These are phyloP conservation scores for Boletus subparvulus DNA, from an alignment of 768 basidiomycete species.

Conservation along the genomic window DNA sequence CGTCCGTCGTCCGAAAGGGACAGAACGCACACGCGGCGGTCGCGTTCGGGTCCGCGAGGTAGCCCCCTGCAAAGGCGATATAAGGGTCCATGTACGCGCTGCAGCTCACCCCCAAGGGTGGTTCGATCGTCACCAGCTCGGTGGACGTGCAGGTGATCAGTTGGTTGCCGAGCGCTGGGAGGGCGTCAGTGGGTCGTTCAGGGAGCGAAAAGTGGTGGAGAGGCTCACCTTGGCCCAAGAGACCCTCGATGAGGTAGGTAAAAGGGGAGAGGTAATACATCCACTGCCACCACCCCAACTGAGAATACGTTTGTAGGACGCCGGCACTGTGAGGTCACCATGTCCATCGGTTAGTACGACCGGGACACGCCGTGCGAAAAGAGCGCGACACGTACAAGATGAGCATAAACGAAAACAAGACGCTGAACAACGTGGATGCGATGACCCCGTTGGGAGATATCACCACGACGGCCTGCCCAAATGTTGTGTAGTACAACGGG, in stretches of 20 bases:
- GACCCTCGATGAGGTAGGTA: conserved; percentile 51
- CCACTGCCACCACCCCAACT: conserved; percentile 35
- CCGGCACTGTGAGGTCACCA: conserved; percentile 37
- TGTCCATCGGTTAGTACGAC: not conserved
- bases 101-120: conserved; percentile 57
- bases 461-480: conserved; percentile 41
- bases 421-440: conserved; percentile 39
- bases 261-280: conserved; percentile 48
- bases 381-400: conserved; percentile 37
- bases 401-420: conserved; percentile 41
- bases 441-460: conserved; percentile 43
- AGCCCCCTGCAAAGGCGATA: conserved; percentile 52
- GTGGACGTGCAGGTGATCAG: conserved; percentile 46
- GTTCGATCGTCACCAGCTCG: conserved; percentile 54
- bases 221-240: conserved; percentile 28
- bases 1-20: conserved; percentile 48
- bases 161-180: conserved; percentile 42
- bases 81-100: conserved; percentile 49
- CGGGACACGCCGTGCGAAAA: not conserved
- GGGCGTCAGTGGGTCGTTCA: not conserved
- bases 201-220: no score
- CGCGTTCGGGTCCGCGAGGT: conserved; percentile 53
- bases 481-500: conserved; percentile 45
- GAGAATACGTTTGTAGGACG: conserved; percentile 45
- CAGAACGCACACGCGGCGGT: conserved; percentile 58